phyloP scores from a whole-genome alignment of 2,329 filamentous ascomycete species.

The Epichloe sibirici region DNA sequence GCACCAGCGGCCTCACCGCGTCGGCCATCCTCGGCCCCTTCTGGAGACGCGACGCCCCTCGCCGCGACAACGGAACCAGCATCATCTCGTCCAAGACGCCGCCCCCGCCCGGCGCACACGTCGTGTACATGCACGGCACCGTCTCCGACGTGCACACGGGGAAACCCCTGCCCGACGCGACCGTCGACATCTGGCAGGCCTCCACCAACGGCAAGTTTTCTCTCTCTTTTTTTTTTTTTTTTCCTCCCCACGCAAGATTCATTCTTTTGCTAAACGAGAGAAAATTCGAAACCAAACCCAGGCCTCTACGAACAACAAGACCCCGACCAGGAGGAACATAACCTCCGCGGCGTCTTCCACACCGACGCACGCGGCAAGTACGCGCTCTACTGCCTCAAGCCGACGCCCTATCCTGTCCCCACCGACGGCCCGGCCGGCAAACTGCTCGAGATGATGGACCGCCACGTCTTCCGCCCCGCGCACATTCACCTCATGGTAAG shows the following conservation, averaged over 20 bases:
- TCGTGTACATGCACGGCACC: slow-evolving; percentile 52
- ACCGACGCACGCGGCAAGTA: slow-evolving; percentile 56
- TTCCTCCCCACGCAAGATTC: background rate
- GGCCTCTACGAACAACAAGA: slow-evolving; percentile 62
- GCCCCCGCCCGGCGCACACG: slow-evolving; percentile 32
- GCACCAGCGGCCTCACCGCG: slow-evolving; percentile 43
- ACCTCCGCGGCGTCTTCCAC: slow-evolving; percentile 59
- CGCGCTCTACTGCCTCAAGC: slow-evolving; percentile 46
- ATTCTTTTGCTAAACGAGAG: background rate
- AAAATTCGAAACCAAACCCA: slow-evolving; percentile 5
- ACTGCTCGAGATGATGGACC: slow-evolving; percentile 40
- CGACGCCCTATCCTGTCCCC: slow-evolving; percentile 42
- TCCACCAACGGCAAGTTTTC: slow-evolving; percentile 50
- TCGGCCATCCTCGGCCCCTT: slow-evolving; percentile 78
- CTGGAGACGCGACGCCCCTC: slow-evolving; percentile 65
- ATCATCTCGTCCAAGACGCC: slow-evolving; percentile 53
- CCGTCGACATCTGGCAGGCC: slow-evolving; percentile 70
- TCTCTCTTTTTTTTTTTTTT: background rate
- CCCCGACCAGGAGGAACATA: slow-evolving; percentile 55
- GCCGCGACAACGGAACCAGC: slow-evolving; percentile 54
- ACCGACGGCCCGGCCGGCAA: slow-evolving; percentile 40
- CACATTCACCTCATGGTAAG: slow-evolving; percentile 47
- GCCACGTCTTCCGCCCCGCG: slow-evolving; percentile 44
- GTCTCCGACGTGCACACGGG: slow-evolving; percentile 45
- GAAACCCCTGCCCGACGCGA: slow-evolving; percentile 50